A percentile compares a stretch with the other conserved stretches of the same genome.
phyloP scores from a whole-genome alignment of 2,329 filamentous ascomycete genomes.

The Boeremia lycopersici region DNA sequence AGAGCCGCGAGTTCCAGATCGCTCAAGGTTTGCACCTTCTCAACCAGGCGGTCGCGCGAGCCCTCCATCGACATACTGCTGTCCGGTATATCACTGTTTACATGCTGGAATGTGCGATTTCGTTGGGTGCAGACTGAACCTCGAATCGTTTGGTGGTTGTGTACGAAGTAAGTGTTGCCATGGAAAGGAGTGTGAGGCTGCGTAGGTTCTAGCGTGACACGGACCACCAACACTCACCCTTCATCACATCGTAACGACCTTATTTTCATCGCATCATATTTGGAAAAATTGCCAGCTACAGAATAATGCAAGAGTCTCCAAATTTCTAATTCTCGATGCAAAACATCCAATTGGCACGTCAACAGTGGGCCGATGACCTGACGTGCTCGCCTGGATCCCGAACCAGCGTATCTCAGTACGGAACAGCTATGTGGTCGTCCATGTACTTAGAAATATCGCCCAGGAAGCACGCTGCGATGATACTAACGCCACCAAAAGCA shows the following conservation, averaged over 20 bases:
- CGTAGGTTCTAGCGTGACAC: neutral
- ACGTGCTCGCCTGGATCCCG: too few species aligned
- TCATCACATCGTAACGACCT: too few species aligned
- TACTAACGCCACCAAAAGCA: slow-evolving; percentile 63
- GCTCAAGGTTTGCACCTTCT: slow-evolving; percentile 76
- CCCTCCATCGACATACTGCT: slow-evolving; percentile 27
- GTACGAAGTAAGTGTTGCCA: neutral
- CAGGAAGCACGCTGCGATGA: slow-evolving; percentile 63
- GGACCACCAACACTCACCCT: neutral
- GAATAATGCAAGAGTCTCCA: too few species aligned
- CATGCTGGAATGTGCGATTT: neutral
- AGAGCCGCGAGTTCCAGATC: slow-evolving; percentile 88
- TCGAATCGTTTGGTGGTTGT: neutral
- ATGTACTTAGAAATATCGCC: slow-evolving; percentile 58
- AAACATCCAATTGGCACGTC: too few species aligned
- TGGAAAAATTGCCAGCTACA: too few species aligned
- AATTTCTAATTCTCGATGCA: too few species aligned
- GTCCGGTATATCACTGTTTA: neutral
- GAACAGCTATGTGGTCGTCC: slow-evolving; percentile 33
- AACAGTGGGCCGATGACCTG: too few species aligned
- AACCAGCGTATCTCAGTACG: too few species aligned
- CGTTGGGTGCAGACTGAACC: neutral
- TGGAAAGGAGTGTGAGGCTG: neutral
- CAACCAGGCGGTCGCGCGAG: slow-evolving; percentile 43
- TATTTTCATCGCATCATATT: too few species aligned